Evolutionary conservation across 257 asterid genomes (phyloP), one percentile per base, ranked within the genome.

Genomic region (Solanum virginianum): DNA sequence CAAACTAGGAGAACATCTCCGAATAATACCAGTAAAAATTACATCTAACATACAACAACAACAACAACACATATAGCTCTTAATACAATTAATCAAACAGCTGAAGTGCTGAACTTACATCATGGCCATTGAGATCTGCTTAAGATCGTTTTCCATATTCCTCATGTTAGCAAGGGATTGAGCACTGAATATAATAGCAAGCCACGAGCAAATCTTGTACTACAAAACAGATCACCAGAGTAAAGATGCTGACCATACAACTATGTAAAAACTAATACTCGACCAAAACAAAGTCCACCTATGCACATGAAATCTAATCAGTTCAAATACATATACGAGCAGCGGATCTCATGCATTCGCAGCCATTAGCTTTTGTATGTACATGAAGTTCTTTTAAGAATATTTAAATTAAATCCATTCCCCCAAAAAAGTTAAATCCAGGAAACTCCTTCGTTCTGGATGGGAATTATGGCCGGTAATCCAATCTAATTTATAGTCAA

Each of bases 41-140:
- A 18, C 54, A 70, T 41, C 80, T 41, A 70, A 41, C 79, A 41
- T 70, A 70, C 80, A 39, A 14, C 49, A 70, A 70, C 36, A 70
- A 70, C 36, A 32, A 32, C 80, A 41, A 41, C 32, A 18, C 10
- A 13, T 39, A 41, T 70, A 70, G 29, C 29, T 70, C 80, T 70
- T 45, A 41, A 70, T 70, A 41, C 54, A 41, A 41, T 10, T 18
- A 41, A 70, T 39, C 80, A 70, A 70, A 70, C 17, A 70, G 32
- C 54, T 41, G 80, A 70, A 89, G 97, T 91, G 17, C 54, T 41
- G 54, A 70, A 89, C 98, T 91, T 88, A 97, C 99, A 97, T 97
- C 98, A 97, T 93, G 47, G 99, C 98, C 99, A 97, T 95, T 87
- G 99, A 94, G 91, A 97, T 92, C 93, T 97, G 99, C 91, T 95